These are phyloP conservation scores for Phytophthora megakarya DNA, from an alignment of 352 stramenopile genomes.

Conservation along the genomic window DNA sequence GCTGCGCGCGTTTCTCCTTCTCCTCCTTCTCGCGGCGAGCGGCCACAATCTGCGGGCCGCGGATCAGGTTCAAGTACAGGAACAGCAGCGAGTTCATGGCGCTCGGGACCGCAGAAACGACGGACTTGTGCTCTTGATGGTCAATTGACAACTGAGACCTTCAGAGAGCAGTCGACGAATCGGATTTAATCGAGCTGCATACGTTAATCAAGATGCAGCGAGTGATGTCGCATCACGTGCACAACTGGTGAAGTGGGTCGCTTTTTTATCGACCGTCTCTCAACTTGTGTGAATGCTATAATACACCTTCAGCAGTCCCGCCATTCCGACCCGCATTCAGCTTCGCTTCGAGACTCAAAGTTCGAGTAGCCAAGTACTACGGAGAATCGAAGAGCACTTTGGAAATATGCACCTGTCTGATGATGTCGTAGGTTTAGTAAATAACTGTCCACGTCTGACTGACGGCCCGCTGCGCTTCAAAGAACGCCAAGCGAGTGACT, in stretches of 20 bases:
- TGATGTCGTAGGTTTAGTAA: conserved; percentile 55
- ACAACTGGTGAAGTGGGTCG: conserved; percentile 32
- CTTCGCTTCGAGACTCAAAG: no score
- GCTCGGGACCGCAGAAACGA: no score
- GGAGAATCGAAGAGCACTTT: conserved; percentile 32
- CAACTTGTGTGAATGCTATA: not conserved
- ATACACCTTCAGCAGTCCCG: conserved; percentile 29
- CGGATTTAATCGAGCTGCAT: conserved; percentile 8
- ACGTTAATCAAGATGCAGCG: conserved; percentile 16
- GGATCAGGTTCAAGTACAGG: conserved; percentile 79
- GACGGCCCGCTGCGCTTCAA: conserved; percentile 44
- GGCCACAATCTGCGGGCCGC: conserved; percentile 58
- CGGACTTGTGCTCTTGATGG: not conserved
- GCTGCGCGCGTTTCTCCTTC: conserved; percentile 46
- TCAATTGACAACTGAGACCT: conserved; percentile 34
- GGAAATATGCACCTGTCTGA: conserved; percentile 45
- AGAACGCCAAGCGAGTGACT: no score
- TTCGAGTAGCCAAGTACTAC: conserved; percentile 45
- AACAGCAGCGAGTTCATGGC: conserved; percentile 80
- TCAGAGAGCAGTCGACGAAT: conserved; percentile 22
- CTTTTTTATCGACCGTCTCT: conserved; percentile 26
- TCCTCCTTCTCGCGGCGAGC: conserved; percentile 60
- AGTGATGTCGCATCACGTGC: conserved; percentile 19
- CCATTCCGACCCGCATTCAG: conserved; percentile 53
- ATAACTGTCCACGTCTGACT: conserved; percentile 55